phyloP scores from a whole-genome alignment of 441 rosid species.

The Syzygium syzygioides region DNA sequence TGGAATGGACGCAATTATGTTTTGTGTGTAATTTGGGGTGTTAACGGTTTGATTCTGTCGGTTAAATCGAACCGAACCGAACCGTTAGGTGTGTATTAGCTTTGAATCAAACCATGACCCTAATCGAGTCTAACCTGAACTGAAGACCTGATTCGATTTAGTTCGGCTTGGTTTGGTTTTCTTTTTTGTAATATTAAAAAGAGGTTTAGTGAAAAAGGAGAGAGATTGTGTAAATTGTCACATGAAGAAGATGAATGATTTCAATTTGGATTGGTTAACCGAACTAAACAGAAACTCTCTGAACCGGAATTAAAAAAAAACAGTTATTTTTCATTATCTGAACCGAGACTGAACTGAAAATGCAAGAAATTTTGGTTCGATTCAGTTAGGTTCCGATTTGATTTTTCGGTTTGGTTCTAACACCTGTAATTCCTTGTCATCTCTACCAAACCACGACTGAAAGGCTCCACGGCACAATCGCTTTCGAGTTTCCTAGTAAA shows the following conservation, averaged over 20 bases:
- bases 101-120: not conserved
- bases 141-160: too few species aligned
- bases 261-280: too few species aligned
- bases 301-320: too few species aligned
- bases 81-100: not conserved
- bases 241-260: too few species aligned
- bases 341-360: rapidly evolving
- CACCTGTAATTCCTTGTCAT: not conserved
- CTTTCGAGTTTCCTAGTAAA: not conserved
- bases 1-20: not conserved
- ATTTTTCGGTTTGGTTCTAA: too few species aligned
- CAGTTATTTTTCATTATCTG: too few species aligned
- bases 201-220: not conserved
- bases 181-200: too few species aligned
- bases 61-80: too few species aligned
- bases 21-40: rapidly evolving
- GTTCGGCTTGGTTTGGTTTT: too few species aligned
- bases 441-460: not conserved
- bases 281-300: rapidly evolving
- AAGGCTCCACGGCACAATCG: not conserved
- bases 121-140: rapidly evolving
- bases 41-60: rapidly evolving
- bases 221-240: not conserved
- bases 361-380: rapidly evolving
- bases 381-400: too few species aligned